Evolutionary conservation across 2,329 filamentous ascomycete species (phyloP).

Genomic region (Trichoderma asperellum): DNA sequence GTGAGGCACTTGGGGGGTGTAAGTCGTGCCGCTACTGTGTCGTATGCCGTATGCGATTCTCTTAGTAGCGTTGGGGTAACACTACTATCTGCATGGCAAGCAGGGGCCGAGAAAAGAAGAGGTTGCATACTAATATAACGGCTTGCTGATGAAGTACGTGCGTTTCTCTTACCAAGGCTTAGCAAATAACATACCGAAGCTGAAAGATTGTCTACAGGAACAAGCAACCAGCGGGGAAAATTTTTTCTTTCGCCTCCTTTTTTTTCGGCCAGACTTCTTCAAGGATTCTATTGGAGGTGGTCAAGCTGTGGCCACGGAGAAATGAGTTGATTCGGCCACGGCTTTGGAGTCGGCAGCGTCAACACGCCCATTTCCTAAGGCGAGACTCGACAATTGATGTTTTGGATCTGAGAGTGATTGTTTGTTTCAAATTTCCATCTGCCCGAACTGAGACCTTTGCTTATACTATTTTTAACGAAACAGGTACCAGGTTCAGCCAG

Average conservation of each 20-base stretch:
- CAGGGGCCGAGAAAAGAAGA: constrained; percentile 6
- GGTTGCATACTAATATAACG: constrained; percentile 2
- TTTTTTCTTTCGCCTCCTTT: constrained; percentile 15
- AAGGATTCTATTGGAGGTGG: constrained; percentile 3
- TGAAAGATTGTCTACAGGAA: background rate
- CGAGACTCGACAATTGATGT: background rate
- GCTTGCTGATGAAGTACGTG: background rate
- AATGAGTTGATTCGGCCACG: background rate
- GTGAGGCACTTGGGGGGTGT: background rate
- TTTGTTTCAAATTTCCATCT: background rate
- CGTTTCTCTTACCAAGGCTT: constrained; percentile 8
- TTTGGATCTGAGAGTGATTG: background rate
- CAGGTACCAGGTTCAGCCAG: background rate
- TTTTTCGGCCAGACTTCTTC: constrained; percentile 4
- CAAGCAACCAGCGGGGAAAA: constrained; percentile 1
- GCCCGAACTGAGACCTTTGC: background rate
- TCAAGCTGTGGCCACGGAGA: background rate
- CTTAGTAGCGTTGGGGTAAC: background rate
- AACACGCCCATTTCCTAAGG: background rate
- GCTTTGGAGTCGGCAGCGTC: background rate
- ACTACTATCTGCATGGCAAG: background rate
- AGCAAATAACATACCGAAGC: constrained; percentile 1
- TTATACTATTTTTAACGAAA: background rate
- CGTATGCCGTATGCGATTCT: background rate
- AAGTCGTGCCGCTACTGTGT: background rate